Evolutionary conservation across 2,329 filamentous ascomycete species (phyloP), one percentile per base, ranked within the genome.

Genomic region (Fusarium buharicum): DNA sequence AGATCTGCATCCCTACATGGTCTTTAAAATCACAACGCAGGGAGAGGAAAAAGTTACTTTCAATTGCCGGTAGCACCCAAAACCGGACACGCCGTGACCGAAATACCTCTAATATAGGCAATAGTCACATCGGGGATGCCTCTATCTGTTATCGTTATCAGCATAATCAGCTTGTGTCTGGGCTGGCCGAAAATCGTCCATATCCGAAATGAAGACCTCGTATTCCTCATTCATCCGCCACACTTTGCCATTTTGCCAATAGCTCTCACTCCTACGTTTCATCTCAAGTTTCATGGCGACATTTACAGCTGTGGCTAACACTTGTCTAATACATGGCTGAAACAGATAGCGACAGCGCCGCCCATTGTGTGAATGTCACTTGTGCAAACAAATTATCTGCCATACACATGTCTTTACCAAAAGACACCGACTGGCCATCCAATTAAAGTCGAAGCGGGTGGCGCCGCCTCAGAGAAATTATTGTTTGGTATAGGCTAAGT

Each of bases 391-490:
- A 22, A 30, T 20, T 12, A 16, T 8, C 36, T 14, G 14, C 18
- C 43, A 24, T 22, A 40, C 27, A 37, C n/a, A 20, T 18, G 18
- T 17, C 5, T 11, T 28, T 7, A 13, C n/a, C 34, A 50, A 50
- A 6, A 27, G 6, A 12, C 13, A 28, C 9, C 20, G 30, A 43
- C 46, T 44, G 43, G 43, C 33, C 31, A 33, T 41, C 51, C 11
- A 43, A 22, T 56, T 37, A 39, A 43, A 38, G 31, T 24, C 4
- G 30, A 56, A 50, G 54, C 54, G 54, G 54, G 43, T 49, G 54
- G 51, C 51, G 37, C 54, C 54, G 37, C 37, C 54, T 50, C n/a
- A 8, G 4, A 36, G 24, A 49, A 20, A 22, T 28, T 31, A 43
- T 43, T n/a, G n/a, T n/a, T n/a, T n/a, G n/a, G n/a, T n/a, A n/a